Percentiles rank a stretch among this genome's conserved stretches.
Evolutionary conservation across 2,329 filamentous ascomycete species (phyloP).

Genomic region (Colletotrichum scovillei): DNA sequence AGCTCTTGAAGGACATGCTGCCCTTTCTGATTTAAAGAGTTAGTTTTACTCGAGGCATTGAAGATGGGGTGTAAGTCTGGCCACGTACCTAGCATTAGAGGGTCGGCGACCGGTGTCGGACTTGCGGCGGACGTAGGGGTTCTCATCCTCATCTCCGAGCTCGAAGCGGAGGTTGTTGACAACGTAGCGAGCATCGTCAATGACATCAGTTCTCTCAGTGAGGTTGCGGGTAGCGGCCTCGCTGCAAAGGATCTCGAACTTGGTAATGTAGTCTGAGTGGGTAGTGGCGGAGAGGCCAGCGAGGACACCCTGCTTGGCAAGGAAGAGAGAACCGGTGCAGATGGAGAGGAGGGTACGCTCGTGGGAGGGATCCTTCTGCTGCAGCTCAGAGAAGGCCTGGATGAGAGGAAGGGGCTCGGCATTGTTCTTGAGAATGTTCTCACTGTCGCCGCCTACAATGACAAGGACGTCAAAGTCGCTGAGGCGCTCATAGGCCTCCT

Average conservation of each 20-base stretch:
- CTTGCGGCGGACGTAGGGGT: slow-evolving; percentile 84
- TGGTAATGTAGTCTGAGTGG: slow-evolving; percentile 83
- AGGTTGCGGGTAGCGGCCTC: slow-evolving; percentile 76
- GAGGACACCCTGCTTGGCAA: slow-evolving; percentile 81
- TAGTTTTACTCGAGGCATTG: neutral
- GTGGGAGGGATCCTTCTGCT: slow-evolving; percentile 81
- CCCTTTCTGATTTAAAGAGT: slow-evolving; percentile 71
- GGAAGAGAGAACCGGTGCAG: slow-evolving; percentile 82
- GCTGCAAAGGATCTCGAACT: slow-evolving; percentile 84
- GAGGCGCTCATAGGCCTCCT: slow-evolving; percentile 78
- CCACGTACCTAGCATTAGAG: slow-evolving; percentile 68
- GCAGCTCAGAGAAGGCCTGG: slow-evolving; percentile 80
- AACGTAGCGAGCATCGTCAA: slow-evolving; percentile 84
- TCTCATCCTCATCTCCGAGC: slow-evolving; percentile 83
- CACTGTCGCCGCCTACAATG: slow-evolving; percentile 77
- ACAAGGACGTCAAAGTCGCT: slow-evolving; percentile 84
- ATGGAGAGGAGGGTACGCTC: slow-evolving; percentile 86
- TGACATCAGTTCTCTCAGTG: slow-evolving; percentile 82
- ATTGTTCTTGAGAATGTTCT: slow-evolving; percentile 74
- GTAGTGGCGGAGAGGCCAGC: slow-evolving; percentile 84
- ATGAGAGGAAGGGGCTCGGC: slow-evolving; percentile 78
- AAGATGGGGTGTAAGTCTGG: neutral
- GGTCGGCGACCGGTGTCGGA: slow-evolving; percentile 72
- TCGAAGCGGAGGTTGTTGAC: slow-evolving; percentile 94
- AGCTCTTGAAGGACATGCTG: slow-evolving; percentile 83